Base-by-base conservation (phyloP, 345 rosid species). In the Abelmoschus esculentus region DNA sequence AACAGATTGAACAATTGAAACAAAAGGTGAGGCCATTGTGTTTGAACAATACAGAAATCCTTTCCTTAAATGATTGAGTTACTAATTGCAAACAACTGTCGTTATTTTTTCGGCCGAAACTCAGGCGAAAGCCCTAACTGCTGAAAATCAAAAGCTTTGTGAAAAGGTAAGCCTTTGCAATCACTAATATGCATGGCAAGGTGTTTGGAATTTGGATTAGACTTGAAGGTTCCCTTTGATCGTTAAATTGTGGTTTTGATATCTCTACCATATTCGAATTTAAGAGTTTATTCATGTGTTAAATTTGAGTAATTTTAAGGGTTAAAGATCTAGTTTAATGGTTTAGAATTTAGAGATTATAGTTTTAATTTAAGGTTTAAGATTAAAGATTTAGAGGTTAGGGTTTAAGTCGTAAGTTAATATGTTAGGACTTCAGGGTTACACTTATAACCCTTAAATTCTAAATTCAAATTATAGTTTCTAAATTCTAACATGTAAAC, bases 81-180 rank as follows among this genome's bases (percentile, higher is more conserved):
- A 19, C 29, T 72, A 49, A 7, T 61, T 13, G 50, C 62, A 63
- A 22, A 63, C 18, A 66, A 31, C 3, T 44, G 15, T 64, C 0
- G 1, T 2, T 18, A 4, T 32, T 32, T 32, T 32, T 32, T 32
- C 6, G 36, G 36, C 36, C 36, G 36, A 59, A 61, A 49, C 47
- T 12, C 83, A 90, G 96, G 96, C 76, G 83, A 88, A 81, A 72
- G 75, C 72, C 29, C 74, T 90, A 29, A 74, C 67, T 53, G 86
- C 84, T 18, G 96, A 90, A 81, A 88, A 90, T 70, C 79, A 66
- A 70, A 80, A 55, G 79, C 84, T 90, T 64, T 53, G 78, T 12
- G 71, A 78, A 72, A 90, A 85, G 93, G 96, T 87, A 70, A 70
- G 67, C 1, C 31, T 52, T 38, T 38, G 29, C 17, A 4, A 56